Percentiles rank a stretch among this genome's conserved stretches.
These are phyloP conservation scores for Bolboschoenoplectus hybrid DNA, from an alignment of 202 grass and related monocot species.

Conservation along the genomic window DNA sequence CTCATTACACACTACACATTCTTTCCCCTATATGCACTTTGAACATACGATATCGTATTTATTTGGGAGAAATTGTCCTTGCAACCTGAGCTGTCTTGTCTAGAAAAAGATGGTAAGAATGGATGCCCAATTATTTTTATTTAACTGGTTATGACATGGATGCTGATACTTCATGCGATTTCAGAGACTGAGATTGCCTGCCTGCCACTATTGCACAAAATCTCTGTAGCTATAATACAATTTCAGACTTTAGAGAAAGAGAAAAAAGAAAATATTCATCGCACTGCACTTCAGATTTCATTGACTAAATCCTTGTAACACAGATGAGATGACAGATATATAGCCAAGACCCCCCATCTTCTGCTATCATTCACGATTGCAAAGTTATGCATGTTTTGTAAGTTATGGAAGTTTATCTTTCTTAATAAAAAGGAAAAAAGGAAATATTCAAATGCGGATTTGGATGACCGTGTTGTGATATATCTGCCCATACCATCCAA, in stretches of 20 bases:
- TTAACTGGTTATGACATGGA: not conserved
- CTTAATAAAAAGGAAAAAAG: not conserved
- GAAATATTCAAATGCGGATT: not conserved
- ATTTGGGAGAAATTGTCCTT: not conserved
- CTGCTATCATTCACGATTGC: not conserved
- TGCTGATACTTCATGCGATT: not conserved
- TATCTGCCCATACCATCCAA: too few species aligned
- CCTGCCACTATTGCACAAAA: not conserved
- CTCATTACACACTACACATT: not conserved
- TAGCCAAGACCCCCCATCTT: not conserved
- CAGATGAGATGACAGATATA: not conserved
- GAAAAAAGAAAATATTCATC: not conserved
- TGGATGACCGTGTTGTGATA: not conserved
- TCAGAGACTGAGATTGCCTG: slow-evolving; percentile 23
- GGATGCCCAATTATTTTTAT: not conserved
- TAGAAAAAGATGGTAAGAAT: not conserved
- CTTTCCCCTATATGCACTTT: not conserved
- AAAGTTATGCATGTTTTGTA: not conserved
- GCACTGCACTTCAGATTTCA: slow-evolving; percentile 4
- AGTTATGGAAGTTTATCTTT: not conserved
- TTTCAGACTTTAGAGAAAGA: slow-evolving; percentile 25
- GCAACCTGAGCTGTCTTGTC: not conserved
- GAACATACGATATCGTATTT: not conserved
- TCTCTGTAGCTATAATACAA: slow-evolving; percentile 12
- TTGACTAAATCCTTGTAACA: slow-evolving; percentile 41